These are phyloP conservation scores for Zalaria sp. DNA, from an alignment of 2,329 filamentous ascomycete genomes.

Conservation along the genomic window DNA sequence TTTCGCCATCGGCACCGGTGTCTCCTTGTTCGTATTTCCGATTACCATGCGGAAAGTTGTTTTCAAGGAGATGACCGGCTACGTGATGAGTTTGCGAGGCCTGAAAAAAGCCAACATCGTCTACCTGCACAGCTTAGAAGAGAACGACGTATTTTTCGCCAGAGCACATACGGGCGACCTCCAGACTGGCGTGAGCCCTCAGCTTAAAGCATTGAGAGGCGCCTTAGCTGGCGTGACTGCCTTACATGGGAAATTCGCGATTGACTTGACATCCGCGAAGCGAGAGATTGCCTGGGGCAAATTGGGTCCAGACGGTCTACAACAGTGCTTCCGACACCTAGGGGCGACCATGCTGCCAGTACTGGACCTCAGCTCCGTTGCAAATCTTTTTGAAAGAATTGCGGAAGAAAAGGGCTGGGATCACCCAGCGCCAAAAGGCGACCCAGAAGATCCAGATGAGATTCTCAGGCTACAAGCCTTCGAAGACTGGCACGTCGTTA, in stretches of 20 bases:
- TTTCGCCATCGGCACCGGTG: slow-evolving; percentile 47
- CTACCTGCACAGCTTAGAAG: slow-evolving; percentile 51
- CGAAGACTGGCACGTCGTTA: slow-evolving; percentile 57
- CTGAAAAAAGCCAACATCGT: slow-evolving; percentile 46
- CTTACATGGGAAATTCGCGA: slow-evolving; percentile 49
- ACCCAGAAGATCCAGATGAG: slow-evolving; percentile 4
- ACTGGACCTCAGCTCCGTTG: slow-evolving; percentile 52
- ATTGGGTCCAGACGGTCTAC: slow-evolving; percentile 50
- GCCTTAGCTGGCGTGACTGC: slow-evolving; percentile 36
- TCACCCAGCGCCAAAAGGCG: slow-evolving; percentile 8
- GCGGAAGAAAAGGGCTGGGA: slow-evolving; percentile 45
- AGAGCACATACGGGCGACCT: slow-evolving; percentile 9
- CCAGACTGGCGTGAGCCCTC: slow-evolving; percentile 17
- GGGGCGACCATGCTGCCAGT: slow-evolving; percentile 51
- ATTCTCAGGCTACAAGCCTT: slow-evolving; percentile 19
- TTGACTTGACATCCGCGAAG: slow-evolving; percentile 55
- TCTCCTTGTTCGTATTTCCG: slow-evolving; percentile 53
- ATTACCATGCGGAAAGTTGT: slow-evolving; percentile 50
- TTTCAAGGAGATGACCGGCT: slow-evolving; percentile 46
- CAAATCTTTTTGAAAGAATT: slow-evolving; percentile 58
- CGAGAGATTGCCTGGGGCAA: slow-evolving; percentile 55
- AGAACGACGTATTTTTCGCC: slow-evolving; percentile 29
- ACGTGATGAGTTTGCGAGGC: slow-evolving; percentile 41
- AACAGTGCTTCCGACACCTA: slow-evolving; percentile 44
- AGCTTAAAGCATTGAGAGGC: slow-evolving; percentile 37